Percentiles rank a stretch among this genome's conserved stretches.
These are phyloP conservation scores for Pinus albicaulis DNA, from an alignment of 75 land plant species.

Conservation along the genomic window DNA sequence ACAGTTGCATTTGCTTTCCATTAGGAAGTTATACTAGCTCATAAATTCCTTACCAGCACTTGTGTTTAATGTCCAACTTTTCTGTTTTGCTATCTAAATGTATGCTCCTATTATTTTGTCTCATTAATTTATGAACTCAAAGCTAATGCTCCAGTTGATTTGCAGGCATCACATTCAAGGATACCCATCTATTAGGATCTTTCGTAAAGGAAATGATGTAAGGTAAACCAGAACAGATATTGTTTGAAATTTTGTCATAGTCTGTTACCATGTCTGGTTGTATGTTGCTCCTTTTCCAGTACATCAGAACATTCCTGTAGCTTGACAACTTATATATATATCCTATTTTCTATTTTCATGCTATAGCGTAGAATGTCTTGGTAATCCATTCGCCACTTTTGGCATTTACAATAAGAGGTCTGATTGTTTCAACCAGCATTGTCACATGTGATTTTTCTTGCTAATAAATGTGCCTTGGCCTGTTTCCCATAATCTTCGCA, in stretches of 20 bases:
- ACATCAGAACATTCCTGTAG: not conserved
- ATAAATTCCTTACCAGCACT: not conserved
- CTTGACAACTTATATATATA: not conserved
- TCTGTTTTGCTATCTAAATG: not conserved
- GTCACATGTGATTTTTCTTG: not conserved
- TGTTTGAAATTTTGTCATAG: not conserved
- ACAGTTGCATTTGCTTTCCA: not conserved
- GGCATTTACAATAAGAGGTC: not conserved
- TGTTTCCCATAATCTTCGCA: not conserved
- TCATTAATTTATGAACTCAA: not conserved
- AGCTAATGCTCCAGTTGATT: not conserved
- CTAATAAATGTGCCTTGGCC: not conserved
- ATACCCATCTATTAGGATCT: conserved; percentile 96
- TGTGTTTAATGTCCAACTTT: not conserved
- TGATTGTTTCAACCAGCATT: not conserved
- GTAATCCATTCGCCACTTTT: not conserved
- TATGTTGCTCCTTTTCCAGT: not conserved
- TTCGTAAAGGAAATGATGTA: conserved; percentile 91
- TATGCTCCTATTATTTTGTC: not conserved
- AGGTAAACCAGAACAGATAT: conserved; percentile 40
- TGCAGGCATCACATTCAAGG: conserved; percentile 98
- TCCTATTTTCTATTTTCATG: not conserved
- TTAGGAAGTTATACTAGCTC: not conserved
- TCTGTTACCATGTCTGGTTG: not conserved
- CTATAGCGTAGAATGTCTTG: not conserved